These are phyloP conservation scores for Trapa bicornis DNA, from an alignment of 345 rosid genomes.

Conservation along the genomic window DNA sequence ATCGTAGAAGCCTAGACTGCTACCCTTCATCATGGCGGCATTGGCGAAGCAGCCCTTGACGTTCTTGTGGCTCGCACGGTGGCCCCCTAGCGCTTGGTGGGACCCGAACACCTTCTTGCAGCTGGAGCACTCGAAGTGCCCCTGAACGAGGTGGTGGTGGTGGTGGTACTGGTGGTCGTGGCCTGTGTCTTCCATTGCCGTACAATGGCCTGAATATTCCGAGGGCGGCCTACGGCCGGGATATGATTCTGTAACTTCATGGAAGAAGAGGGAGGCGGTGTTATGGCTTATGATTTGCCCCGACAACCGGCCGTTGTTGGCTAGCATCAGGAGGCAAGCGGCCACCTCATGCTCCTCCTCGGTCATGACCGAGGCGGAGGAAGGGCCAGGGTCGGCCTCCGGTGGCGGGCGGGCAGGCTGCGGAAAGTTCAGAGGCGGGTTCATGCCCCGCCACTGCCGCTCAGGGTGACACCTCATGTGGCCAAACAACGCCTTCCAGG, in stretches of 20 bases:
- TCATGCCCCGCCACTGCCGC: constrained; percentile 71
- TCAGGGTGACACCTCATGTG: constrained; percentile 96
- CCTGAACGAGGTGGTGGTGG: constrained; percentile 1
- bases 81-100: constrained; percentile 86
- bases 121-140: constrained; percentile 55
- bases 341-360: constrained; percentile 66
- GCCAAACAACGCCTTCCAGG: constrained; percentile 82
- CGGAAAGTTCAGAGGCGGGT: constrained; percentile 43
- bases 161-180: neutral
- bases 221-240: neutral
- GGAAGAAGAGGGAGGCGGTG: neutral
- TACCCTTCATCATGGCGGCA: neutral
- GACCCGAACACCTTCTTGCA: constrained; percentile 82
- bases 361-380: constrained; percentile 13
- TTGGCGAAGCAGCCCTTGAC: constrained; percentile 60
- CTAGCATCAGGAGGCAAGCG: constrained; percentile 44
- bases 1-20: neutral
- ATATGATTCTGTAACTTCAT: neutral
- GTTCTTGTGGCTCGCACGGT: constrained; percentile 76
- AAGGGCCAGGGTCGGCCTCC: constrained; percentile 3
- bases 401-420: constrained; percentile 1
- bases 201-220: neutral
- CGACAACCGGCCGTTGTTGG: constrained; percentile 11
- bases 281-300: neutral
- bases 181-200: neutral